Evolutionary conservation across 2,329 filamentous ascomycete genomes (phyloP), one percentile per base, ranked within the genome.

Genomic region (Curvularia verruculosa): DNA sequence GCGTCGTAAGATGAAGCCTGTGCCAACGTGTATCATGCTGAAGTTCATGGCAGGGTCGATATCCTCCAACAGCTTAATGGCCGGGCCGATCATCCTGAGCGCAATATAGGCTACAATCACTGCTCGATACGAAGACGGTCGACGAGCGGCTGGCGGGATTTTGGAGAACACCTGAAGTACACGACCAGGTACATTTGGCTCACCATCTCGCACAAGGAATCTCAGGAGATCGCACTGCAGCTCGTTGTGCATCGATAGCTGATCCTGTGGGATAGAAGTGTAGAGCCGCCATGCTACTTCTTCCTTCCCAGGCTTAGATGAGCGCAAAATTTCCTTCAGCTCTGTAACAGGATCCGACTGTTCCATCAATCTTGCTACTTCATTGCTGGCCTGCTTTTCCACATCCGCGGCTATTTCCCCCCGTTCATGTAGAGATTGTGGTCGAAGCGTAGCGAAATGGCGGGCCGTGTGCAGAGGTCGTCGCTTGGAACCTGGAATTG

Each of bases 81-180:
- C 75, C 3, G 66, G 64, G 2, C 75, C 74, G 13, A 77, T 56
- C 56, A 78, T 71, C 19, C 75, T 68, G 15, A 80, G 69, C n/a
- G 63, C 68, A 24, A 84, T 60, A 56, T 81, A 77, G 21, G 83
- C 78, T 41, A 73, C 72, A 21, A 82, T 76, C 24, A 79, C 75
- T 39, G 75, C 67, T 49, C 75, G 66, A 65, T 84, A 86, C 50
- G 82, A 78, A 4, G 73, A 70, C 7, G 72, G 63, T 2, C 72
- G 75, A 24, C 81, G 79, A 36, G 75, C 52, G 8, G 73, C 52
- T 1, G 57, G 23, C 3, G 75, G 66, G 24, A 84, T 76, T 3
- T 61, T 55, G 28, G 79, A 67, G 63, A 85, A 85, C 8, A 85
- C 58, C n/a, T 74, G 59, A 47, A 79, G 73, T 18, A 77, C 73